A percentile compares a stretch with the other conserved stretches of the same genome.
phyloP scores from a whole-genome alignment of 139 green algal species.

The Chlamydomonas schloesseri region DNA sequence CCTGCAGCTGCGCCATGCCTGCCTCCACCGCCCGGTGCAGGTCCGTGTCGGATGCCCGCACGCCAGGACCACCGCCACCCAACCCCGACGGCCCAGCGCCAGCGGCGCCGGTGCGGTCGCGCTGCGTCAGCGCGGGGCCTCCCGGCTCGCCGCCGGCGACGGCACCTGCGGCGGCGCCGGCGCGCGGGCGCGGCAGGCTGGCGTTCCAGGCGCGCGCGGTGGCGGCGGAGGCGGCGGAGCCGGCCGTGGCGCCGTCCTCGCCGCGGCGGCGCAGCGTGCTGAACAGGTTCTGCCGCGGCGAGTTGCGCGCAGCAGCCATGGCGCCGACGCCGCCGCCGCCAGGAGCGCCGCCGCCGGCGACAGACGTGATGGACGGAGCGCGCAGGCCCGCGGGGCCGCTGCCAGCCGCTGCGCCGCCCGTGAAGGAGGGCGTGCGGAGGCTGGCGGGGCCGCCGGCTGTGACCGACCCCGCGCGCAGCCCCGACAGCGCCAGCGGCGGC shows the following conservation, averaged over 20 bases:
- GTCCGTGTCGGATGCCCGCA: background rate
- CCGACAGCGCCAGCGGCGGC: no score
- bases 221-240: background rate
- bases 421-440: background rate
- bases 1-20: conserved; percentile 10
- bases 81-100: no score
- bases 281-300: conserved; percentile 24
- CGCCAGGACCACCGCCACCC: no score
- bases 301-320: no score
- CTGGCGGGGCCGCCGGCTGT: no score
- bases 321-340: background rate
- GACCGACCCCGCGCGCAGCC: no score
- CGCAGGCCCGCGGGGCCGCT: background rate
- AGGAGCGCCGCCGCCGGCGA: background rate
- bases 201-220: background rate
- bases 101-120: no score
- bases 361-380: background rate
- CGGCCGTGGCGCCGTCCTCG: conserved; percentile 1
- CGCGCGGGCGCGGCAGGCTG: background rate
- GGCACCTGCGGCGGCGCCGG: background rate
- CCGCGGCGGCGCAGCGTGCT: conserved; percentile 33
- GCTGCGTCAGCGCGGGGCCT: no score
- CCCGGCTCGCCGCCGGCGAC: no score
- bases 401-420: background rate
- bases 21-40: conserved; percentile 8